Evolutionary conservation across 805 yeast genomes (phyloP).

Genomic region (Priceomyces fermenticarens): DNA sequence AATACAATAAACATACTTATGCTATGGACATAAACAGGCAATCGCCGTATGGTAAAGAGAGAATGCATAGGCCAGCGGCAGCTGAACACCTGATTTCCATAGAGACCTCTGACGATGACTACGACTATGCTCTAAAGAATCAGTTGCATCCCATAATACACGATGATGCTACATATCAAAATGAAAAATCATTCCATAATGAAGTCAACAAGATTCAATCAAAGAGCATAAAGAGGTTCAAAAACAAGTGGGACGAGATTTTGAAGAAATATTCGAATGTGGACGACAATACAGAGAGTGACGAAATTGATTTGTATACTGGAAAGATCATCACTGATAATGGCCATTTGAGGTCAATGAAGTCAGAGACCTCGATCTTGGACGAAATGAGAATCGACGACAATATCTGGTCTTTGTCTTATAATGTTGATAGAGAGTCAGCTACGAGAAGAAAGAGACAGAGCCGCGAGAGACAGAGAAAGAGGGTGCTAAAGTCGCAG

Average conservation of each 20-base stretch:
- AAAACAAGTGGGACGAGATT: constrained; percentile 48
- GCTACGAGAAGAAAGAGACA: constrained; percentile 8
- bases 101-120: constrained; percentile 14
- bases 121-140: constrained; percentile 5
- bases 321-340: constrained; percentile 63
- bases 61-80: too few relatives aligned
- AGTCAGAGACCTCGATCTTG: constrained; percentile 4
- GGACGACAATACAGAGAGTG: constrained; percentile 53
- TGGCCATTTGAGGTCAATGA: constrained; percentile 62
- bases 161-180: constrained; percentile 1
- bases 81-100: constrained; percentile 20
- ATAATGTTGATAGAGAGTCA: constrained; percentile 23
- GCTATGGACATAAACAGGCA: too few relatives aligned
- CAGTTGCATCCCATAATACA: constrained; percentile 5
- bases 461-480: constrained; percentile 7
- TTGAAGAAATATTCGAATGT: constrained; percentile 49
- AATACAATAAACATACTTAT: background rate
- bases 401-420: constrained; percentile 38
- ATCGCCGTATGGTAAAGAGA: too few relatives aligned
- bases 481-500: constrained; percentile 13
- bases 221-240: constrained; percentile 26
- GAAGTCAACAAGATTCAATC: constrained; percentile 24
- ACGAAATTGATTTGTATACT: constrained; percentile 59
- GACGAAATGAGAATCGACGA: constrained; percentile 13
- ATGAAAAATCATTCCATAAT: constrained; percentile 18